A percentile compares a stretch with the other conserved stretches of the same genome.
phyloP scores from a whole-genome alignment of 2,329 filamentous ascomycete genomes.

The Hansfordia pulvinata region DNA sequence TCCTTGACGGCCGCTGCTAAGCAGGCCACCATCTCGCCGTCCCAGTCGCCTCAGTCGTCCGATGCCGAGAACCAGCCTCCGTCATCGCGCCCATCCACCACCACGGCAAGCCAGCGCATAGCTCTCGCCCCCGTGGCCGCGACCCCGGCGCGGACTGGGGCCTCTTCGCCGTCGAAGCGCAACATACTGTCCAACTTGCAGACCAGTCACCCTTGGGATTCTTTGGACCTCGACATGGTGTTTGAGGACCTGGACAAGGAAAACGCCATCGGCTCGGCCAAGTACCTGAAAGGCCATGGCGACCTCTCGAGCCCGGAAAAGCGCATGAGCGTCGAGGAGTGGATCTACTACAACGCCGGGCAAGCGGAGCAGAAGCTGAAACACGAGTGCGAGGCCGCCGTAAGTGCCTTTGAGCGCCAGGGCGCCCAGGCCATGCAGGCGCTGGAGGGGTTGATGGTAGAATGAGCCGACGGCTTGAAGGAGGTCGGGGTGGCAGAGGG shows the following conservation, averaged over 20 bases:
- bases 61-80: constrained; percentile 72
- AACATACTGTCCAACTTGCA: constrained; percentile 42
- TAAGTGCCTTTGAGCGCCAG: constrained; percentile 72
- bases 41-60: constrained; percentile 60
- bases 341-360: constrained; percentile 72
- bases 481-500: no score
- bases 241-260: constrained; percentile 42
- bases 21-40: constrained; percentile 44
- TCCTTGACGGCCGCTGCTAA: constrained; percentile 34
- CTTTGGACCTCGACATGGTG: constrained; percentile 63
- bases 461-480: constrained; percentile 15
- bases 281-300: constrained; percentile 37
- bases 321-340: constrained; percentile 86
- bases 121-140: constrained; percentile 29
- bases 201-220: constrained; percentile 52
- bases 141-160: constrained; percentile 29
- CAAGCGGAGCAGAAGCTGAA: constrained; percentile 69
- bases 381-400: constrained; percentile 69
- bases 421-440: constrained; percentile 64
- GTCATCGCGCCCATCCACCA: constrained; percentile 44
- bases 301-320: constrained; percentile 65
- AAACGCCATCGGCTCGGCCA: constrained; percentile 27
- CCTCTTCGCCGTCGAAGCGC: constrained; percentile 46
- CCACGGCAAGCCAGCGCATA: constrained; percentile 28
- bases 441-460: constrained; percentile 58